These are phyloP conservation scores for Candida anutae DNA, from an alignment of 1,139 yeast genomes.

Conservation along the genomic window DNA sequence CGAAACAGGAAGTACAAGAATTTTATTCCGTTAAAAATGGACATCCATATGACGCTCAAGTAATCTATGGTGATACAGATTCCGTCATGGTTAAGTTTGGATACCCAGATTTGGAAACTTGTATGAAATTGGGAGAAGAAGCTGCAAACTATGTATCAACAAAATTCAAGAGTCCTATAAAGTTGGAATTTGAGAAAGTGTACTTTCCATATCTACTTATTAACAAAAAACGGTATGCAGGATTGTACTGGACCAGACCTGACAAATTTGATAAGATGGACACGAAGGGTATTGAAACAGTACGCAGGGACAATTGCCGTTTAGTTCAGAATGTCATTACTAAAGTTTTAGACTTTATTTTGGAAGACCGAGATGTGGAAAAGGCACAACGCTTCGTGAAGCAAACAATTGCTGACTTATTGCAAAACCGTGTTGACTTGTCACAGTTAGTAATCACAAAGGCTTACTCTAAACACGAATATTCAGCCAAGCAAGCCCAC, in stretches of 20 bases:
- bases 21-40: slow-evolving; percentile 77
- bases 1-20: slow-evolving; percentile 79
- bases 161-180: slow-evolving; percentile 77
- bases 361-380: slow-evolving; percentile 84
- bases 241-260: slow-evolving; percentile 90
- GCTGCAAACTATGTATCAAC: slow-evolving; percentile 87
- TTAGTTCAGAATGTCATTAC: slow-evolving; percentile 92
- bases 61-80: slow-evolving; percentile 97
- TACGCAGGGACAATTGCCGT: slow-evolving; percentile 94
- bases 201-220: slow-evolving; percentile 91
- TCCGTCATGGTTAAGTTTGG: slow-evolving; percentile 99
- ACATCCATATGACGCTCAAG: slow-evolving; percentile 73
- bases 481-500: slow-evolving; percentile 95
- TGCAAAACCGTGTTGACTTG: slow-evolving; percentile 87
- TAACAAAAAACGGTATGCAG: slow-evolving; percentile 95
- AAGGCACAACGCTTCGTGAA: slow-evolving; percentile 84
- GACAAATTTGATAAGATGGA: slow-evolving; percentile 93
- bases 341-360: slow-evolving; percentile 74
- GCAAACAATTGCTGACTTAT: slow-evolving; percentile 78
- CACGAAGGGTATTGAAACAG: slow-evolving; percentile 97
- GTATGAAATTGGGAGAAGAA: slow-evolving; percentile 89
- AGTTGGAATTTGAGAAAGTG: slow-evolving; percentile 92
- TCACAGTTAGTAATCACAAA: slow-evolving; percentile 93
- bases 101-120: slow-evolving; percentile 64
- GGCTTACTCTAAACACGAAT: slow-evolving; percentile 82